A percentile compares a stretch with the other conserved stretches of the same genome.
Evolutionary conservation across 2,329 filamentous ascomycete genomes (phyloP).

Genomic region (Colletotrichum tamarilloi): DNA sequence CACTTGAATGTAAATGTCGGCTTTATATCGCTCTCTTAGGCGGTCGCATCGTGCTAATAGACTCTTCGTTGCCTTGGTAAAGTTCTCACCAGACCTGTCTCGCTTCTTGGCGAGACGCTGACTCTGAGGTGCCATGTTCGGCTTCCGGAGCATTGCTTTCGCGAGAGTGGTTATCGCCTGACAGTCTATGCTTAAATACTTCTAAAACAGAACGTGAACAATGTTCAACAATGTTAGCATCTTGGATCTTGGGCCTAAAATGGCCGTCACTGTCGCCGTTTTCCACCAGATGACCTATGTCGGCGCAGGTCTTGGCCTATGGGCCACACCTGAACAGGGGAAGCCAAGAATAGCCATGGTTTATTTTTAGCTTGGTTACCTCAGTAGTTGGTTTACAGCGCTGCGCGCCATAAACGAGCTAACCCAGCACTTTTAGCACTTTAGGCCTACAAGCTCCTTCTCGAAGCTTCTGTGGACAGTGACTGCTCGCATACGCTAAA

Average conservation of each 20-base stretch:
- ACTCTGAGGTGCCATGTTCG: neutral
- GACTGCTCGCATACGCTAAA: neutral
- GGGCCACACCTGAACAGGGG: neutral
- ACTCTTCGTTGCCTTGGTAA: slow-evolving; percentile 1
- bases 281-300: neutral
- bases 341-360: neutral
- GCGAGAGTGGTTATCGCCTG: neutral
- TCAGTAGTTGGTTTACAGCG: neutral
- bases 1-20: slow-evolving; percentile 10
- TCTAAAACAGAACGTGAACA: neutral
- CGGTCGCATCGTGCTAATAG: neutral
- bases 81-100: neutral
- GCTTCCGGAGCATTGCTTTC: neutral
- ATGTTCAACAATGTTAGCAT: neutral
- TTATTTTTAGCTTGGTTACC: neutral
- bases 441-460: neutral
- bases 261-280: neutral
- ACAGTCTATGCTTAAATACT: neutral
- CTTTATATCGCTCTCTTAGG: neutral
- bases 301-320: neutral
- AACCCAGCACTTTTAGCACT: neutral
- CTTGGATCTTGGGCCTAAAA: neutral
- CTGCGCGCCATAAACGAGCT: too few species aligned
- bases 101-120: neutral
- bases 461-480: slow-evolving; percentile 4